Conservation (phyloP, 768 basidiomycete species). For the Boletus rubropictus region DNA sequence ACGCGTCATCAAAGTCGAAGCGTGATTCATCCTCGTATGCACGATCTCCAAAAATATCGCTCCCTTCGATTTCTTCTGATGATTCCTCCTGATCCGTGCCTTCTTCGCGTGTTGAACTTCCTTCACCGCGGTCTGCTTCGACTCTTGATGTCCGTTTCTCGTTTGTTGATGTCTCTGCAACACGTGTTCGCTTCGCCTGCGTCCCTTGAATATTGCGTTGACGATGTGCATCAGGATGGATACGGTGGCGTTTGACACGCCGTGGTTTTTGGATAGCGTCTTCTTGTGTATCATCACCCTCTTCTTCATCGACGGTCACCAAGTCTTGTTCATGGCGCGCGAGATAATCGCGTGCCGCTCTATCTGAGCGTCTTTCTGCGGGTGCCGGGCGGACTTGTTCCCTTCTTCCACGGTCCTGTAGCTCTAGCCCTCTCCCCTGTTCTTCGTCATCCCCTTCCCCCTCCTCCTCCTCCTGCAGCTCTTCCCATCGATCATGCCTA, state of each 20-base stretch:
- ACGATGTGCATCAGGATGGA: constrained; percentile 4
- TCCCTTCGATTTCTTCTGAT: constrained; percentile 11
- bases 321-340: constrained; percentile 1
- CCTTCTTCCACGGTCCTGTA: background rate
- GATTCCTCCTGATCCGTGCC: background rate
- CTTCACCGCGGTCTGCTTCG: background rate
- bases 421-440: constrained; percentile 1
- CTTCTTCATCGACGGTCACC: constrained; percentile 1
- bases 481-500: constrained; percentile 5
- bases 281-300: background rate
- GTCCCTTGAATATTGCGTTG: background rate
- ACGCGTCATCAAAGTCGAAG: constrained; percentile 6
- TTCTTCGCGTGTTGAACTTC: background rate
- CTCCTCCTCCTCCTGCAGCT: background rate
- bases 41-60: constrained; percentile 22
- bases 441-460: constrained; percentile 6
- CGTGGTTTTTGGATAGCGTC: background rate
- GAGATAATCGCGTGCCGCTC: background rate
- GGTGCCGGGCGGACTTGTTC: background rate
- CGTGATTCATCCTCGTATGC: background rate
- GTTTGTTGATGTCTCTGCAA: background rate
- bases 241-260: constrained; percentile 15
- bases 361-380: background rate
- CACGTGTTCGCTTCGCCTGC: constrained; percentile 15
- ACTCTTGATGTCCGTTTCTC: background rate